These are phyloP conservation scores for Fusarium xyrophilum DNA, from an alignment of 2,329 filamentous ascomycete genomes.

Conservation along the genomic window DNA sequence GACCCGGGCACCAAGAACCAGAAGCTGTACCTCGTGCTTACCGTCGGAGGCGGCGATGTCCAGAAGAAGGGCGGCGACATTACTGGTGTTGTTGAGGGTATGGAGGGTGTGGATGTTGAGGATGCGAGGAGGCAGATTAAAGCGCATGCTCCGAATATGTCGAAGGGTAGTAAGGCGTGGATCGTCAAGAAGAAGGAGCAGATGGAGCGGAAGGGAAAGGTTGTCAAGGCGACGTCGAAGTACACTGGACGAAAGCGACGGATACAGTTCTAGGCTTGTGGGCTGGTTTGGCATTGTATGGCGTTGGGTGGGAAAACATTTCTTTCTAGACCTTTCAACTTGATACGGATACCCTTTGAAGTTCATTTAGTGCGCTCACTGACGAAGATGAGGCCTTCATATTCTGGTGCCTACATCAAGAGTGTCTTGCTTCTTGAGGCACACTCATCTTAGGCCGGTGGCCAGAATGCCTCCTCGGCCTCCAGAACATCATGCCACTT, in stretches of 20 bases:
- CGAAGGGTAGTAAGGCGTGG: slow-evolving; percentile 84
- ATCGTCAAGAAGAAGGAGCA: slow-evolving; percentile 88
- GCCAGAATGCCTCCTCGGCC: slow-evolving; percentile 68
- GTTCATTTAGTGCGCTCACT: no score
- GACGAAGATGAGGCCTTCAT: no score
- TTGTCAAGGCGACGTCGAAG: slow-evolving; percentile 90
- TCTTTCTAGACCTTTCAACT: slow-evolving; percentile 35
- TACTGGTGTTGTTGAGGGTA: slow-evolving; percentile 84
- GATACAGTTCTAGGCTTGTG: slow-evolving; percentile 67
- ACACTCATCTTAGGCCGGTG: slow-evolving; percentile 36
- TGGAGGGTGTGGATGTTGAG: slow-evolving; percentile 86
- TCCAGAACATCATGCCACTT: slow-evolving; percentile 60
- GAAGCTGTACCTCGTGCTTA: slow-evolving; percentile 95
- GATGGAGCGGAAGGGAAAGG: slow-evolving; percentile 92
- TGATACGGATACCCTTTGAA: slow-evolving; percentile 35
- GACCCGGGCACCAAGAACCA: slow-evolving; percentile 95
- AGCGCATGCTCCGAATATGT: slow-evolving; percentile 56
- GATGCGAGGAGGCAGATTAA: slow-evolving; percentile 67
- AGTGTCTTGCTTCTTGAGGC: accelerated
- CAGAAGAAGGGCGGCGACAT: slow-evolving; percentile 74
- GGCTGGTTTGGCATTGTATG: slow-evolving; percentile 40
- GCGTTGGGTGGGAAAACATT: slow-evolving; percentile 37
- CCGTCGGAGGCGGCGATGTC: slow-evolving; percentile 71
- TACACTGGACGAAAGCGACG: slow-evolving; percentile 92
- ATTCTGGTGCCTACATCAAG: no score